Evolutionary conservation across 805 yeast species (phyloP), one percentile per base, ranked within the genome.

Genomic region (Metschnikowia chrysomelidarum): DNA sequence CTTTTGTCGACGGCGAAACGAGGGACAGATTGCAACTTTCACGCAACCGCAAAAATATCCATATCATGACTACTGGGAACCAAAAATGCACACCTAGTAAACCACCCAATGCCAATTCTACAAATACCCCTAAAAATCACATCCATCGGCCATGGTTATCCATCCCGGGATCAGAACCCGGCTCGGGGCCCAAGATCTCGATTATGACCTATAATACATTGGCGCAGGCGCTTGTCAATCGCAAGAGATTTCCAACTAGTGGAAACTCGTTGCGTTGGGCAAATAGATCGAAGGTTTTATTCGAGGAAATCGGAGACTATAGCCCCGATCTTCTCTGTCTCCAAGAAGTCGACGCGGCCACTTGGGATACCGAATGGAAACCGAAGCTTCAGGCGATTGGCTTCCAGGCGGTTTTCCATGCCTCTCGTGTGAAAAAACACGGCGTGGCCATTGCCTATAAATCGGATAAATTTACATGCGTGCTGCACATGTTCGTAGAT

Each of bases 211-310:
- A 87, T 54, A 87, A 88, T 53, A 66, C 85, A 17, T 64, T 91
- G 19, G 97, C 97, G 0, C 98, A 91, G 55, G 77, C 91, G 0
- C 64, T 91, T 45, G 83, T 89, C 19, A 69, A 95, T 51, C 64
- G 98, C 30, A 77, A 72, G 25, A 57, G 85, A 42, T 93, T 85
- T 49, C 96, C 97, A 2, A 80, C 85, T 1, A 87, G 84, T 53
- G 95, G 87, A 0, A 65, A 74, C 30, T 86, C 87, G 0, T 62
- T 91, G 33, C 86, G 86, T 51, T 91, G 97, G 97, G 62, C 65
- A 19, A 71, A 71, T 40, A 66, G 98, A 46, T 80, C 88, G 0
- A 70, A 69, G 32, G 85, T 81, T 0, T 57, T 91, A 8, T 50
- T 76, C 5, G 65, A 68, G 6, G 97, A 91, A 56, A 58, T 93